Percentiles rank a stretch among this genome's conserved stretches.
Evolutionary conservation across 176 grass and related monocot species (phyloP).

Genomic region (Tillandsia fasciculata): DNA sequence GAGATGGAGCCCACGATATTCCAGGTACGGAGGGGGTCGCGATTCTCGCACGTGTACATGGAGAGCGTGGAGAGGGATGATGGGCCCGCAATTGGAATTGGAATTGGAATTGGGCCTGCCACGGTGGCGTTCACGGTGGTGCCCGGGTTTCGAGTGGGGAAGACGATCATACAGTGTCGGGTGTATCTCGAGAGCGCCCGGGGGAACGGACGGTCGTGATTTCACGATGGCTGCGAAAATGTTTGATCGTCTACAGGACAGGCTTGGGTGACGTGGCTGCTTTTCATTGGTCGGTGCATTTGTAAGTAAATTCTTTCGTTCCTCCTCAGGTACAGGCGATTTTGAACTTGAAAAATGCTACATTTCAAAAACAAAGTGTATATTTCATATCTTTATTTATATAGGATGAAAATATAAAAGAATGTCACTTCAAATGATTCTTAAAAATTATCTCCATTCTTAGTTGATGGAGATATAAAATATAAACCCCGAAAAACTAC

Average conservation of each 20-base stretch:
- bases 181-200: slow-evolving; percentile 4
- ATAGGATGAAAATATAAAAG: too few species aligned
- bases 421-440: too few species aligned
- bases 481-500: too few species aligned
- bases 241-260: not conserved
- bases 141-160: slow-evolving; percentile 26
- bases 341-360: too few species aligned
- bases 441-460: too few species aligned
- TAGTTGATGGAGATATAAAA: too few species aligned
- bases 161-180: slow-evolving; percentile 18
- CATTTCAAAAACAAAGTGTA: too few species aligned
- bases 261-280: not conserved
- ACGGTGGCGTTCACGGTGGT: slow-evolving; percentile 25
- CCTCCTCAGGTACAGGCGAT: too few species aligned
- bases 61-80: slow-evolving; percentile 15
- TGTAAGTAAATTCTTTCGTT: too few species aligned
- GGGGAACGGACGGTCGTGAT: not conserved
- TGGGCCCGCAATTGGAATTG: not conserved
- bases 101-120: not conserved
- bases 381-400: too few species aligned
- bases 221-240: not conserved
- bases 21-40: not conserved
- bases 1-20: not conserved
- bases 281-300: too few species aligned
- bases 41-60: slow-evolving; percentile 20